Conservation (phyloP, 441 rosid species). For the Bruguiera hainesii region DNA sequence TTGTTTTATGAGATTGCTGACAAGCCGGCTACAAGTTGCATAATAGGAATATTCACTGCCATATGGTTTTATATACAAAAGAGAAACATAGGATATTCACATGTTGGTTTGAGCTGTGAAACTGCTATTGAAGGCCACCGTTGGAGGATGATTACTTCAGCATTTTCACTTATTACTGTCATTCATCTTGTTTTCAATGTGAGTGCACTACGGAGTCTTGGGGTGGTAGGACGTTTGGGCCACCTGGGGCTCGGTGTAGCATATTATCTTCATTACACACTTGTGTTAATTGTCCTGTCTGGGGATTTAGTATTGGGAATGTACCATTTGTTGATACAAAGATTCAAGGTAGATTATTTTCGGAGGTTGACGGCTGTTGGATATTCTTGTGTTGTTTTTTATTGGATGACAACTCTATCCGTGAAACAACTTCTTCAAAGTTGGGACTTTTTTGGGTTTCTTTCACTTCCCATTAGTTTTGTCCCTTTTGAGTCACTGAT, state of each 20-base stretch:
- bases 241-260: constrained; percentile 70
- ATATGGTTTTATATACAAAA: constrained; percentile 90
- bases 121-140: constrained; percentile 73
- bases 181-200: constrained; percentile 91
- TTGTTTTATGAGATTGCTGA: constrained; percentile 75
- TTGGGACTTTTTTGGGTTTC: constrained; percentile 74
- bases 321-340: constrained; percentile 66
- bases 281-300: constrained; percentile 68
- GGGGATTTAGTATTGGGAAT: constrained; percentile 71
- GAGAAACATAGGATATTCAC: constrained; percentile 83
- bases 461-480: constrained; percentile 92
- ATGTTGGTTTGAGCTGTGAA: constrained; percentile 88
- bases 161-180: constrained; percentile 85
- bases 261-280: constrained; percentile 86
- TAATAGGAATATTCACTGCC: constrained; percentile 65
- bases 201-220: constrained; percentile 99
- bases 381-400: constrained; percentile 93
- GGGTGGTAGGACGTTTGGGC: constrained; percentile 71
- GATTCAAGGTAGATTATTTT: constrained; percentile 78
- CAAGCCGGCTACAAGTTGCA: constrained; percentile 83
- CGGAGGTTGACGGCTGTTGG: constrained; percentile 93
- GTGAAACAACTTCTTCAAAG: constrained; percentile 88
- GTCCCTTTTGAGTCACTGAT: constrained; percentile 92
- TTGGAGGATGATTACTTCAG: constrained; percentile 92
- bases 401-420: constrained; percentile 97